Evolutionary conservation across 805 yeast genomes (phyloP).

Genomic region (Jamesozyma rosinii): DNA sequence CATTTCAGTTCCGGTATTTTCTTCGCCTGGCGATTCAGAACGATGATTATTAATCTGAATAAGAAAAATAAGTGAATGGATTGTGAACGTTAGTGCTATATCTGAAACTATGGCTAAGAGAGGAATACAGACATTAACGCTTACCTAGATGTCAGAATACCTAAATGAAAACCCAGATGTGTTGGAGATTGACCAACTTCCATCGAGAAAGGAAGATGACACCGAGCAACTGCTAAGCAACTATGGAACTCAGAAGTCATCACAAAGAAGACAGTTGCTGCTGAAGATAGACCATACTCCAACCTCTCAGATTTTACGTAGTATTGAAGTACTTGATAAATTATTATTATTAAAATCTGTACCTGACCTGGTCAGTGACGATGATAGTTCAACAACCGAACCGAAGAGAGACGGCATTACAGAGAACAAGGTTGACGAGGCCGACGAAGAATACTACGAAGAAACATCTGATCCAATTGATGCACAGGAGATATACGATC

Average conservation of each 20-base stretch:
- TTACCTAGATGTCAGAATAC: conserved; percentile 67
- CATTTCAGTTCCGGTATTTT: neutral
- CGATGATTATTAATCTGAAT: neutral
- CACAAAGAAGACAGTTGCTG: conserved; percentile 20
- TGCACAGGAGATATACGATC: conserved; percentile 80
- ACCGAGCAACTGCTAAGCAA: conserved; percentile 16
- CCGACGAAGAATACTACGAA: conserved; percentile 11
- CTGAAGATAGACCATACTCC: conserved; percentile 21
- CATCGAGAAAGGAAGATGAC: conserved; percentile 45
- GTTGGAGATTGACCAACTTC: conserved; percentile 64
- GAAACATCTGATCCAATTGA: conserved; percentile 56
- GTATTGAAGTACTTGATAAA: conserved; percentile 25
- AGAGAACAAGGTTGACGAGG: conserved; percentile 7
- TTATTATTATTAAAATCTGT: conserved; percentile 16
- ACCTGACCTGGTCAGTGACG: conserved; percentile 21
- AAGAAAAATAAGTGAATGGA: no score
- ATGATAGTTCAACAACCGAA: conserved; percentile 8
- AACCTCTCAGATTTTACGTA: conserved; percentile 19
- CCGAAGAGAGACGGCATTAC: conserved; percentile 13
- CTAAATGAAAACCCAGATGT: conserved; percentile 89
- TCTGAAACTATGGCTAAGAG: no score
- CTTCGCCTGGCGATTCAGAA: neutral
- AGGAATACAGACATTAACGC: no score
- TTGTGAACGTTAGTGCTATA: no score
- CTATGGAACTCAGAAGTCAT: conserved; percentile 9